Evolutionary conservation across 176 grass and related monocot genomes (phyloP).

Genomic region (Cenchrus fungigraminus): DNA sequence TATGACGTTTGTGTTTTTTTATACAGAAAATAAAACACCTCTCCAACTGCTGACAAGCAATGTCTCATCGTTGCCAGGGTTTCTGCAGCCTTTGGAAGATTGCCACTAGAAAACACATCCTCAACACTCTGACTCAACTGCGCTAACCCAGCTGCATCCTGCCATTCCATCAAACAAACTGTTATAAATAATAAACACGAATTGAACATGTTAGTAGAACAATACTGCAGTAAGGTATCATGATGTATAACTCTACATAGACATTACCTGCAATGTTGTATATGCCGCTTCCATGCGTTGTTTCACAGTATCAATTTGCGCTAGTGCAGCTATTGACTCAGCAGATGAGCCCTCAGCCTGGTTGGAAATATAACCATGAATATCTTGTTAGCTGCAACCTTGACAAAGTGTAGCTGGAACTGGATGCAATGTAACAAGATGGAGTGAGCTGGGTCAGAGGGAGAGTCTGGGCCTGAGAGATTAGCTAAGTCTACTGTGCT

Average conservation of each 20-base stretch:
- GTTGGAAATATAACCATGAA: conserved; percentile 32
- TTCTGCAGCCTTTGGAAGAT: conserved; percentile 93
- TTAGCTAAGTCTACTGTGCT: background rate
- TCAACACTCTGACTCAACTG: conserved; percentile 95
- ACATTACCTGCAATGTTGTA: conserved; percentile 82
- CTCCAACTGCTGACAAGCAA: conserved; percentile 99
- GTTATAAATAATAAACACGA: conserved; percentile 32
- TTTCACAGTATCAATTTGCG: conserved; percentile 92
- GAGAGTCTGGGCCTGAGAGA: background rate
- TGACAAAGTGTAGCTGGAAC: conserved; percentile 19
- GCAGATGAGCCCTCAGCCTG: conserved; percentile 97
- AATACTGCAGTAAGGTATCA: conserved; percentile 20
- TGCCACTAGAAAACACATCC: conserved; percentile 99
- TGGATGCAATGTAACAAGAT: background rate
- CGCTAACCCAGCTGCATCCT: conserved; percentile 98
- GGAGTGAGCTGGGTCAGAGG: background rate
- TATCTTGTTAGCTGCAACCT: conserved; percentile 12
- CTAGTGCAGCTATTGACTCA: conserved; percentile 91
- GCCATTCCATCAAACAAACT: conserved; percentile 29
- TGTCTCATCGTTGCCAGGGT: conserved; percentile 98
- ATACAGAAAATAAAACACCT: conserved; percentile 46
- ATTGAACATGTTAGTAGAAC: conserved; percentile 16
- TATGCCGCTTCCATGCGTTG: conserved; percentile 96
- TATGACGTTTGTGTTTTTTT: conserved; percentile 20
- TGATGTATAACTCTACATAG: background rate